Evolutionary conservation across 306 rosid genomes (phyloP).

Genomic region (Purshia tridentata): DNA sequence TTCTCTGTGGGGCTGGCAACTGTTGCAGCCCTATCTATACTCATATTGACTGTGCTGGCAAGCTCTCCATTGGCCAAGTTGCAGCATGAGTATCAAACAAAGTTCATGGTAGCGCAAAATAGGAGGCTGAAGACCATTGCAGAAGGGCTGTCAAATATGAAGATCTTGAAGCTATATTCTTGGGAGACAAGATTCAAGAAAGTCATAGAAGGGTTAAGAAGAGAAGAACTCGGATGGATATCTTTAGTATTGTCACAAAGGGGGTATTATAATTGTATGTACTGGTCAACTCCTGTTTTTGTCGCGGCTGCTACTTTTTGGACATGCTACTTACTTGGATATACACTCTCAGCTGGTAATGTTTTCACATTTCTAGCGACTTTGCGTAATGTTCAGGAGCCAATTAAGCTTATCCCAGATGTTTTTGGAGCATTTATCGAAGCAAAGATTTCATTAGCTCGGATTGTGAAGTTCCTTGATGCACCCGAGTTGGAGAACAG

Average conservation of each 20-base stretch:
- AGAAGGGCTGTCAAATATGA: conserved; percentile 33
- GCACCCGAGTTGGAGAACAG: conserved; percentile 30
- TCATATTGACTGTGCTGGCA: conserved; percentile 20
- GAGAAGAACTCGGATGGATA: conserved; percentile 26
- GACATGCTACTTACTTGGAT: conserved; percentile 27
- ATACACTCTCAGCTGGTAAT: conserved; percentile 20
- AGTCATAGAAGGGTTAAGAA: conserved; percentile 17
- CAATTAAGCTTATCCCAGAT: conserved; percentile 27
- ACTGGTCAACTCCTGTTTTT: conserved; percentile 26
- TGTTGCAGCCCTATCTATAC: conserved; percentile 21
- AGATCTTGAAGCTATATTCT: conserved; percentile 34
- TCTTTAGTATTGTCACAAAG: conserved; percentile 16
- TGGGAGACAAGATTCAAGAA: conserved; percentile 35
- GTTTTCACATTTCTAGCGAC: conserved; percentile 31
- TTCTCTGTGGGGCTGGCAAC: conserved; percentile 29
- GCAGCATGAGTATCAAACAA: conserved; percentile 32
- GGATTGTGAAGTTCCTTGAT: conserved; percentile 30
- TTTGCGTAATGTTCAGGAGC: conserved; percentile 30
- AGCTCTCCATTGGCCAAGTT: conserved; percentile 31
- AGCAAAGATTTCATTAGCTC: conserved; percentile 26
- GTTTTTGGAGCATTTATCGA: conserved; percentile 33
- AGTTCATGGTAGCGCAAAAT: conserved; percentile 31
- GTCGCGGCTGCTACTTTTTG: conserved; percentile 26
- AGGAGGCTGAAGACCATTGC: conserved; percentile 23
- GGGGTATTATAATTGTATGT: conserved; percentile 16